Evolutionary conservation across 108 stramenopile species (phyloP), one percentile per base, ranked within the genome.

Genomic region (Seminavis robusta): DNA sequence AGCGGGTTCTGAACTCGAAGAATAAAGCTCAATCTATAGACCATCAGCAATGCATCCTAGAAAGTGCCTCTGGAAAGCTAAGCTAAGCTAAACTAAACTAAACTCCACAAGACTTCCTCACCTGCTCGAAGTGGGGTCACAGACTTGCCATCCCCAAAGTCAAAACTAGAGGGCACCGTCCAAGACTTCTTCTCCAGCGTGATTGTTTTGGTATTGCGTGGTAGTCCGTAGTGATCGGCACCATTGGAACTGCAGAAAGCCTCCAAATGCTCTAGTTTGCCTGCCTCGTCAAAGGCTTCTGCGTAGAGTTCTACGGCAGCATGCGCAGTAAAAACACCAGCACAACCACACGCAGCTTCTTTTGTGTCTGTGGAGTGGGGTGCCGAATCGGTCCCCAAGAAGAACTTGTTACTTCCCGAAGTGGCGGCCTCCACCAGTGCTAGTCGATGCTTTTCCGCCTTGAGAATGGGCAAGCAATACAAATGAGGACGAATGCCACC

Each of bases 401-500:
- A 98, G 81, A 98, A 98, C 69, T 97, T 96, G 53, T 75, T 55
- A 45, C 44, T 73, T 16, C 97, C 97, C 23, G 87, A 86, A 1
- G 94, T 92, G 3, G 93, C 96, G 0, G 97, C 99, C 6, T 71
- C 37, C 2, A 98, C 52, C 28, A 99, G 74, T 19, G 97, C 95
- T 59, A 67, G 61, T 6, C 99, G 94, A 71, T 99, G 96, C 0
- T 62, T 41, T 81, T 99, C 99, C 28, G 86, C 84, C 84, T 99
- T 99, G 46, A 99, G 78, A 50, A 99, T 94, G 38, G 99, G 99
- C 5, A 99, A 73, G 61, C 99, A 99, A 73, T 98, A 99, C 68
- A 96, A 85, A 62, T 99, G 99, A 0, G 99, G 99, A 40, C 84
- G 82, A 51, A 99, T 74, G 1, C 97, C 98, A 13, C 98, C 97